phyloP scores from a whole-genome alignment of 2,329 filamentous ascomycete species.

The Neonectria punicea region DNA sequence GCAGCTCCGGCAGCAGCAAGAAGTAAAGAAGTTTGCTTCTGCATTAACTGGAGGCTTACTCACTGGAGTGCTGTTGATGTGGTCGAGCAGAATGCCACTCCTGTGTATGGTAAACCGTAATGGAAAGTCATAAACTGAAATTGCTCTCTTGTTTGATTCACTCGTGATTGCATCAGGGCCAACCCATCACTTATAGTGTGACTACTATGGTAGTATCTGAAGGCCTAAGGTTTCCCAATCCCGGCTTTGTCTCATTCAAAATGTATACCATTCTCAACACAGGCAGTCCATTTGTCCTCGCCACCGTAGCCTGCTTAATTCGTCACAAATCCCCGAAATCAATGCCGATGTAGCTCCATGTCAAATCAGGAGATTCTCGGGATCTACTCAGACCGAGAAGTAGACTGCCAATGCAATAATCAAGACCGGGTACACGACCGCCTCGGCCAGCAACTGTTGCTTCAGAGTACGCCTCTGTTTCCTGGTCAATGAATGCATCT shows the following conservation, averaged over 20 bases:
- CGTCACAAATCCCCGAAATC: slow-evolving; percentile 3
- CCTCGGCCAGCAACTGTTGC: slow-evolving; percentile 52
- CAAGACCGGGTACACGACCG: slow-evolving; percentile 46
- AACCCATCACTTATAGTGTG: neutral
- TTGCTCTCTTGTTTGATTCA: neutral
- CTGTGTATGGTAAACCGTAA: neutral
- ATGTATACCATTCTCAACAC: neutral
- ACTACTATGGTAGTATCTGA: neutral
- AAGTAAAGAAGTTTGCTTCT: slow-evolving; percentile 15
- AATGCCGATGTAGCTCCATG: neutral
- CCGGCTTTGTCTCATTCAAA: slow-evolving; percentile 5
- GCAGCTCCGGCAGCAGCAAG: slow-evolving; percentile 23
- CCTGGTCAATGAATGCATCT: slow-evolving; percentile 51
- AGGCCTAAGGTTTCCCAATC: neutral
- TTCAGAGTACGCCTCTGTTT: slow-evolving; percentile 46
- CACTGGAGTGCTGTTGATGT: neutral
- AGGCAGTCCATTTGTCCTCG: neutral
- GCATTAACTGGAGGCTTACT: no score
- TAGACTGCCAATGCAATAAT: slow-evolving; percentile 47
- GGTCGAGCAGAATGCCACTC: neutral
- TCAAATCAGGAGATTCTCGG: neutral
- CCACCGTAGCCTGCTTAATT: neutral
- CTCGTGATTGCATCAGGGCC: no score
- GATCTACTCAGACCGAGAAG: slow-evolving; percentile 40
- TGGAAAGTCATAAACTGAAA: neutral